Conservation (phyloP, 2,329 filamentous ascomycete genomes). For the Colletotrichum lupini region DNA sequence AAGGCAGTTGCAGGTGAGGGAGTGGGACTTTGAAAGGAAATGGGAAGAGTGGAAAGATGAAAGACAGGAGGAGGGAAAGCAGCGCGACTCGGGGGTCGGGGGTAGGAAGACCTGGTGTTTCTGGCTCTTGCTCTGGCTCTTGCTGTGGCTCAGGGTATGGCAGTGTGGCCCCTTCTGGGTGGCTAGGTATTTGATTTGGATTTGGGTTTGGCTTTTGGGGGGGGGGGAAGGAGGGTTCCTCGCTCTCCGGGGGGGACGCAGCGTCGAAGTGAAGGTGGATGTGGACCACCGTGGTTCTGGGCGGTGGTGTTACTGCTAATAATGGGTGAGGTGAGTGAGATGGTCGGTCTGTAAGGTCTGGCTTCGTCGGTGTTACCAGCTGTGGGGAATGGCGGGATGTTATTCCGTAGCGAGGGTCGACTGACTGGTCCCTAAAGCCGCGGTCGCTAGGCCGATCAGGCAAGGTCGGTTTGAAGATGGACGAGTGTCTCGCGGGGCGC, state of each 20-base stretch:
- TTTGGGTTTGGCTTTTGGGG: constrained; percentile 17
- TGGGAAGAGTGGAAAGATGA: constrained; percentile 9
- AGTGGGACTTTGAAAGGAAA: constrained; percentile 13
- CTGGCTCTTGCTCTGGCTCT: neutral
- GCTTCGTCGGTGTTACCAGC: constrained; percentile 31
- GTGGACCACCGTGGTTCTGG: neutral
- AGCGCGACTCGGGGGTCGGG: constrained; percentile 21
- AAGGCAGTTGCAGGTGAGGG: constrained; percentile 17
- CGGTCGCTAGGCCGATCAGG: constrained; percentile 34
- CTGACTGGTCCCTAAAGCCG: constrained; percentile 14
- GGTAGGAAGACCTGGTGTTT: constrained; percentile 2
- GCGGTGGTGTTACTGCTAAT: neutral
- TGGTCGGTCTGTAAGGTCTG: constrained; percentile 15
- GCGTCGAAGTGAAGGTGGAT: neutral
- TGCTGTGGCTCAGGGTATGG: neutral
- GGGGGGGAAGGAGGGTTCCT: neutral
- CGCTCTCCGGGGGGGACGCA: neutral
- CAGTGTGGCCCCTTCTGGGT: neutral
- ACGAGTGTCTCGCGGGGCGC: constrained; percentile 32
- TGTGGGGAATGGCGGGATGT: neutral
- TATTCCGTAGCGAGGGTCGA: constrained; percentile 7
- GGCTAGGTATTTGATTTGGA: constrained; percentile 2
- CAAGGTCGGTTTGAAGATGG: constrained; percentile 27
- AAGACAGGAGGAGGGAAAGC: constrained; percentile 11
- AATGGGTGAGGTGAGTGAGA: neutral